Evolutionary conservation across 352 stramenopile genomes (phyloP).

Genomic region (Peronospora farinosa): DNA sequence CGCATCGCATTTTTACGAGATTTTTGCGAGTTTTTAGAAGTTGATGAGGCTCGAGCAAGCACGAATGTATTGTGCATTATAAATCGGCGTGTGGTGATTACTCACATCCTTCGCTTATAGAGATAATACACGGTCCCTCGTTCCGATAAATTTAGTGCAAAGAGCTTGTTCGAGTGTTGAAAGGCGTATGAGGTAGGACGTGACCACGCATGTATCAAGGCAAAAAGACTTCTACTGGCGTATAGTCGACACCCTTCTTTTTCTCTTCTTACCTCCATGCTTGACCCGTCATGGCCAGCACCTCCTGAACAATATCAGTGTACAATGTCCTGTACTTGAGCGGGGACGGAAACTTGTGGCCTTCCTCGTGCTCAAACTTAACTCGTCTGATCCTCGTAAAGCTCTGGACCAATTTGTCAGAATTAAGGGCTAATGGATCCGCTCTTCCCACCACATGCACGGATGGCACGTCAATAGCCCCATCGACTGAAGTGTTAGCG

Average conservation of each 20-base stretch:
- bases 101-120: background rate
- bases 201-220: too few species aligned
- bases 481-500: constrained; percentile 21
- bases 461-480: constrained; percentile 49
- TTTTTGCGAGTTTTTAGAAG: constrained; percentile 30
- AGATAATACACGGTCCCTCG: constrained; percentile 7
- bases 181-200: too few species aligned
- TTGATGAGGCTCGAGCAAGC: constrained; percentile 43
- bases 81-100: constrained; percentile 3
- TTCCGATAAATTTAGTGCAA: too few species aligned
- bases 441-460: constrained; percentile 58
- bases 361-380: constrained; percentile 64
- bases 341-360: constrained; percentile 68
- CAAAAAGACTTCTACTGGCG: background rate
- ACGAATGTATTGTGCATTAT: constrained; percentile 22
- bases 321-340: constrained; percentile 44
- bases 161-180: too few species aligned
- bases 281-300: constrained; percentile 35
- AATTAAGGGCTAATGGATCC: constrained; percentile 41
- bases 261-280: constrained; percentile 6
- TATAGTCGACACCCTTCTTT: too few species aligned
- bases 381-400: constrained; percentile 33
- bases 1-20: constrained; percentile 34
- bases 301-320: constrained; percentile 35
- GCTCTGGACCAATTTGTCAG: constrained; percentile 42